Evolutionary conservation across 2,329 filamentous ascomycete genomes (phyloP).

Genomic region (Ilyonectria mors-panacis): DNA sequence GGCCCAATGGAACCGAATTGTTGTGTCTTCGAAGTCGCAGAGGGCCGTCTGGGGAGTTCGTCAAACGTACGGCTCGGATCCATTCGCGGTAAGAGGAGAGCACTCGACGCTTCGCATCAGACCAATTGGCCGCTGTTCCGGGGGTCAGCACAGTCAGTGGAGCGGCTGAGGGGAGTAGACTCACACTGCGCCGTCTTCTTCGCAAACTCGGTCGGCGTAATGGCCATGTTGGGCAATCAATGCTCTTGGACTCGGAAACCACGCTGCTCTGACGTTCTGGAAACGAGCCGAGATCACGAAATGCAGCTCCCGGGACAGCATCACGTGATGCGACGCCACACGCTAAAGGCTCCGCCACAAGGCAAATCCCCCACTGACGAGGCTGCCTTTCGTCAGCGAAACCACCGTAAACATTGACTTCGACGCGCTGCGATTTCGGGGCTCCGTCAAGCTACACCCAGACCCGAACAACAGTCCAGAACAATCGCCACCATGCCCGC

Average conservation of each 20-base stretch:
- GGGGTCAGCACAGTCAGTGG: conserved; percentile 53
- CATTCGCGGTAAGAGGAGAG: conserved; percentile 93
- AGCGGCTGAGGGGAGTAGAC: conserved; percentile 50
- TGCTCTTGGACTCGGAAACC: conserved; percentile 50
- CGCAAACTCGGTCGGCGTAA: conserved; percentile 94
- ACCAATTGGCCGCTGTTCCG: conserved; percentile 84
- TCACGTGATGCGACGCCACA: conserved; percentile 52
- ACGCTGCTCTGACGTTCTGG: conserved; percentile 51
- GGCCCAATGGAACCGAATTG: neutral
- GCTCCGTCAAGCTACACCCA: conserved; percentile 4
- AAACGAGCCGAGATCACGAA: conserved; percentile 49
- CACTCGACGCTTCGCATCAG: conserved; percentile 89
- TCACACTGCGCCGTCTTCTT: conserved; percentile 84
- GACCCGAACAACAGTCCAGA: conserved; percentile 7
- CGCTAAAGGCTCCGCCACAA: conserved; percentile 38
- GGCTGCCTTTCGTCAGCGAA: conserved; percentile 44
- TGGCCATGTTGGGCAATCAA: conserved; percentile 77
- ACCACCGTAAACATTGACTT: conserved; percentile 15
- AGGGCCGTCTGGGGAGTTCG: conserved; percentile 12
- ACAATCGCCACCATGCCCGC: conserved; percentile 74
- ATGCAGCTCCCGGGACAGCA: conserved; percentile 22
- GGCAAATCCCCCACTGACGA: conserved; percentile 37
- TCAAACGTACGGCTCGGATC: conserved; percentile 88
- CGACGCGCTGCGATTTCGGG: conserved; percentile 22
- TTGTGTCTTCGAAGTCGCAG: neutral